Conservation (phyloP, 768 basidiomycete species). For the Pleurotus salmoneostramineus region DNA sequence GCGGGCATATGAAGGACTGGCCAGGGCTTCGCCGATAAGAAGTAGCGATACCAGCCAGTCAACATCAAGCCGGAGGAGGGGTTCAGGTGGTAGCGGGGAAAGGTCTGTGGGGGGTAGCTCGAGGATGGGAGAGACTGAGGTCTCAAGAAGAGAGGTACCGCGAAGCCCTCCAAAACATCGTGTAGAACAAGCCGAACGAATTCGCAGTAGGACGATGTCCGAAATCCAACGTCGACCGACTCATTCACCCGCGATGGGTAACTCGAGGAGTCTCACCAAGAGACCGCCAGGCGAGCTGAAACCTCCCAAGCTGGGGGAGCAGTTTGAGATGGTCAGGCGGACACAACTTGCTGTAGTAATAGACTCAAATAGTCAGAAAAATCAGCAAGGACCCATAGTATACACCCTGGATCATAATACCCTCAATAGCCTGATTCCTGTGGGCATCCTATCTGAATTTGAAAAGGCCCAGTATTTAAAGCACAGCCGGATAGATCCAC, state of each 20-base stretch:
- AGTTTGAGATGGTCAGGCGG: constrained; percentile 36
- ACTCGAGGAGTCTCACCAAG: not conserved
- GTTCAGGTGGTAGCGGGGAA: not conserved
- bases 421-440: no score
- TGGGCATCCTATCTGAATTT: no score
- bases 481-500: no score
- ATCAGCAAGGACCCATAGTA: no score
- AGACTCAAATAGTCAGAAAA: no score
- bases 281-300: not conserved
- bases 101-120: not conserved
- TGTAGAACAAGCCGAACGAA: not conserved
- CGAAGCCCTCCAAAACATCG: not conserved
- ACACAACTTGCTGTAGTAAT: no score
- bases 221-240: not conserved
- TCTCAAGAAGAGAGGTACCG: not conserved
- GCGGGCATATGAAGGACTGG: not conserved
- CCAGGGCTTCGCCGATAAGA: not conserved
- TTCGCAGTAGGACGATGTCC: constrained; percentile 3
- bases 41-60: not conserved
- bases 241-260: not conserved
- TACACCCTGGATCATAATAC: no score
- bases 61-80: not conserved
- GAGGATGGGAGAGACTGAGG: not conserved
- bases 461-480: no score
- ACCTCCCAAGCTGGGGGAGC: constrained; percentile 1